These are phyloP conservation scores for Coprinellus aureogranulatus DNA, from an alignment of 768 basidiomycete genomes.

Conservation along the genomic window DNA sequence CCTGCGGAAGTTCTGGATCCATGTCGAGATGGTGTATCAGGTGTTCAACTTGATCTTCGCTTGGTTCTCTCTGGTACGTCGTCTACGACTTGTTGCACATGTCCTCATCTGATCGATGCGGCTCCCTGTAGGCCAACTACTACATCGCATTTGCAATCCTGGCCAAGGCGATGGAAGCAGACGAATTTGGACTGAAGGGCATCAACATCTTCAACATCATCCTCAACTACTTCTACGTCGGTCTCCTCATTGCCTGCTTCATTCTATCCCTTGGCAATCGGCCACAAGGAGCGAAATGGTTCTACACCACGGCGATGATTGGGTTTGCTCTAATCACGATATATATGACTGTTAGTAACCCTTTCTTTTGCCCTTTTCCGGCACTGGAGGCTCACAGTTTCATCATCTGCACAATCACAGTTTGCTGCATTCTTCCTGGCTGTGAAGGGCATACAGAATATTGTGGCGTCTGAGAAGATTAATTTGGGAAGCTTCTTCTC, in stretches of 20 bases:
- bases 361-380: neutral
- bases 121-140: slow-evolving; percentile 67
- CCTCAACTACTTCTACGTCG: slow-evolving; percentile 85
- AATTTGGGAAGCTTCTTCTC: slow-evolving; percentile 61
- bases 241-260: slow-evolving; percentile 83
- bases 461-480: slow-evolving; percentile 48
- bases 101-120: neutral
- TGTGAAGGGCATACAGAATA: slow-evolving; percentile 69
- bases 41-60: slow-evolving; percentile 88
- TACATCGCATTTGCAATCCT: slow-evolving; percentile 87
- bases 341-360: slow-evolving; percentile 83
- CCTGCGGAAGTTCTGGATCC: slow-evolving; percentile 88
- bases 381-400: slow-evolving; percentile 7
- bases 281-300: slow-evolving; percentile 86
- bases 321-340: slow-evolving; percentile 88
- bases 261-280: slow-evolving; percentile 86
- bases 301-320: slow-evolving; percentile 80
- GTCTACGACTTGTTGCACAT: no score
- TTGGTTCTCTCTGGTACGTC: slow-evolving; percentile 78
- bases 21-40: slow-evolving; percentile 91
- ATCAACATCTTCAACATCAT: slow-evolving; percentile 73
- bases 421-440: slow-evolving; percentile 79
- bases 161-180: slow-evolving; percentile 69
- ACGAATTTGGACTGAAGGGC: slow-evolving; percentile 51
- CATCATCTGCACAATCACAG: slow-evolving; percentile 33